These are phyloP conservation scores for Coprinellus aureogranulatus DNA, from an alignment of 768 basidiomycete species.

Conservation along the genomic window DNA sequence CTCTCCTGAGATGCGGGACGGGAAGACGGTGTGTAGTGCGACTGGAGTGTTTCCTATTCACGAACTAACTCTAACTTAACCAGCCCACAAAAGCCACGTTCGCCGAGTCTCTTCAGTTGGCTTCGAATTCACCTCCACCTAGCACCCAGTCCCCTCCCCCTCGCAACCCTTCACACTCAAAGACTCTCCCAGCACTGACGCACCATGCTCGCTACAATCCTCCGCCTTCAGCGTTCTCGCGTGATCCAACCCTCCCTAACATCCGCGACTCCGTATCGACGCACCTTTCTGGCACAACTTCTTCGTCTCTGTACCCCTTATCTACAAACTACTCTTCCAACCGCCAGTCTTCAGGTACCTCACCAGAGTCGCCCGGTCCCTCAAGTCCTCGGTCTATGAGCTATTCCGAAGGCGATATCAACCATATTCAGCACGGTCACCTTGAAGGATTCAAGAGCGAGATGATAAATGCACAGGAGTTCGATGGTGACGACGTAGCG, in stretches of 20 bases:
- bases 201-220: constrained; percentile 33
- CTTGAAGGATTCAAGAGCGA: constrained; percentile 48
- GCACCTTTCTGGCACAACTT: constrained; percentile 64
- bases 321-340: constrained; percentile 61
- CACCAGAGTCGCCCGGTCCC: constrained; percentile 52
- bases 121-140: no score
- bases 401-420: constrained; percentile 21
- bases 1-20: constrained; percentile 18
- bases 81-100: constrained; percentile 35
- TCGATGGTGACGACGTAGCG: constrained; percentile 75
- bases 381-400: constrained; percentile 59
- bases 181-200: constrained; percentile 1
- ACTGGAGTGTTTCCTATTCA: constrained; percentile 3
- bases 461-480: constrained; percentile 47
- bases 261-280: constrained; percentile 60
- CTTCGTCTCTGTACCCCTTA: constrained; percentile 68
- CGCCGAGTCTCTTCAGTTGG: constrained; percentile 15
- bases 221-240: constrained; percentile 47
- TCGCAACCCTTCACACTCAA: no score
- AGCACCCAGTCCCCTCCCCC: no score
- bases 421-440: constrained; percentile 23
- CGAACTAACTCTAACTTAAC: constrained; percentile 14
- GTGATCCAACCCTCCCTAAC: constrained; percentile 46
- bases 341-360: constrained; percentile 10
- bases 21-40: constrained; percentile 34